Evolutionary conservation across 371 early-diverging fungal species (phyloP).

Genomic region (Mucor indicus): DNA sequence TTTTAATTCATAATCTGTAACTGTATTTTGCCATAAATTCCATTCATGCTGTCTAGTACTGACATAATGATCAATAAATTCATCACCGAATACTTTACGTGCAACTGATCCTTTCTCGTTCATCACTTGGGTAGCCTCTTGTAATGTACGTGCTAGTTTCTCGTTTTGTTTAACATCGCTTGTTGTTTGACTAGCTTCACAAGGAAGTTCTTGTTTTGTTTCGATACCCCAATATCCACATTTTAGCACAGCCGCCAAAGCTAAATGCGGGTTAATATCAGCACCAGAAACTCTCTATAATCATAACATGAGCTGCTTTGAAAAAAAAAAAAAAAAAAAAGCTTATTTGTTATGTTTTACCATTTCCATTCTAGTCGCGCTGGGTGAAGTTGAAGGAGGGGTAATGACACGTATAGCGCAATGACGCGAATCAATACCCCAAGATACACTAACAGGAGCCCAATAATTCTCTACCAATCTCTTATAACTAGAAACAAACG

Average conservation of each 20-base stretch:
- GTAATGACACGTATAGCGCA: slow-evolving; percentile 76
- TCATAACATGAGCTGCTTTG: no score
- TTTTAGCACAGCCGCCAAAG: slow-evolving; percentile 75
- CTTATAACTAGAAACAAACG: slow-evolving; percentile 61
- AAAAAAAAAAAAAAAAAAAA: no score
- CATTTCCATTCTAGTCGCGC: slow-evolving; percentile 72
- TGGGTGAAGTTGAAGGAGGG: slow-evolving; percentile 65
- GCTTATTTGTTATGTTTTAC: no score
- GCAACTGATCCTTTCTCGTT: slow-evolving; percentile 65
- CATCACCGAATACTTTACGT: slow-evolving; percentile 72
- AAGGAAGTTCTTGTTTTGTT: slow-evolving; percentile 53
- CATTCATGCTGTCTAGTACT: slow-evolving; percentile 75
- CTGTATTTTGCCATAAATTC: slow-evolving; percentile 68
- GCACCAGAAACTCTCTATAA: slow-evolving; percentile 75
- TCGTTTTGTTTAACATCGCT: slow-evolving; percentile 16
- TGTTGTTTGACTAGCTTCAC: slow-evolving; percentile 26
- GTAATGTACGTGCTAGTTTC: slow-evolving; percentile 62
- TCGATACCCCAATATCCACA: slow-evolving; percentile 76
- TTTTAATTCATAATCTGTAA: slow-evolving; percentile 76
- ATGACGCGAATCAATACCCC: slow-evolving; percentile 79
- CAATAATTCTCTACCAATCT: slow-evolving; percentile 81
- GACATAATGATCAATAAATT: slow-evolving; percentile 77
- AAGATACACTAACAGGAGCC: slow-evolving; percentile 83
- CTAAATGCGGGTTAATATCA: slow-evolving; percentile 80
- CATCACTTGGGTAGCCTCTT: slow-evolving; percentile 69